Evolutionary conservation across 257 asterid genomes (phyloP).

Genomic region (Ligustrum vulgare): DNA sequence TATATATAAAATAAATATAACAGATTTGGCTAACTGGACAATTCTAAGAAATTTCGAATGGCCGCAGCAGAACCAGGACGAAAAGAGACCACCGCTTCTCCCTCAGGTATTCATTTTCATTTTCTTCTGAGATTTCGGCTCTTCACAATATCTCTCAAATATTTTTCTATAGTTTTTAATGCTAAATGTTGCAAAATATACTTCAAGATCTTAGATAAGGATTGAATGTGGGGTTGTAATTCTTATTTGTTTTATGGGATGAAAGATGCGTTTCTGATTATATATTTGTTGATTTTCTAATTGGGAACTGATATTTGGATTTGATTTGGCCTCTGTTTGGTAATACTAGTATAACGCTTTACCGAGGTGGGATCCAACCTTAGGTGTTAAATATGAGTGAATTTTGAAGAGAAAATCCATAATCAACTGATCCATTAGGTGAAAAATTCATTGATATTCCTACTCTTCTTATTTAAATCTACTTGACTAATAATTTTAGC

Average conservation of each 20-base stretch:
- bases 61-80: not conserved
- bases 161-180: too few relatives aligned
- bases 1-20: too few relatives aligned
- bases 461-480: not conserved
- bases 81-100: not conserved
- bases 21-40: not conserved
- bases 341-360: too few relatives aligned
- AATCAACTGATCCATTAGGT: too few relatives aligned
- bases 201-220: not conserved
- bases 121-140: not conserved
- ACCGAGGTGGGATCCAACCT: too few relatives aligned
- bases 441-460: not conserved
- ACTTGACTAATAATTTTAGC: not conserved
- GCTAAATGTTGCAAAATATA: not conserved
- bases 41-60: not conserved
- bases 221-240: not conserved
- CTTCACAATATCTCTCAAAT: not conserved
- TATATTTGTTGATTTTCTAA: not conserved
- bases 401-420: too few relatives aligned
- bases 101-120: not conserved
- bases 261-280: not conserved
- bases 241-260: not conserved
- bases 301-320: not conserved
- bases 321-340: not conserved
- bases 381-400: too few relatives aligned